Evolutionary conservation across 2,329 filamentous ascomycete genomes (phyloP).

Genomic region (Daldinia sp.): DNA sequence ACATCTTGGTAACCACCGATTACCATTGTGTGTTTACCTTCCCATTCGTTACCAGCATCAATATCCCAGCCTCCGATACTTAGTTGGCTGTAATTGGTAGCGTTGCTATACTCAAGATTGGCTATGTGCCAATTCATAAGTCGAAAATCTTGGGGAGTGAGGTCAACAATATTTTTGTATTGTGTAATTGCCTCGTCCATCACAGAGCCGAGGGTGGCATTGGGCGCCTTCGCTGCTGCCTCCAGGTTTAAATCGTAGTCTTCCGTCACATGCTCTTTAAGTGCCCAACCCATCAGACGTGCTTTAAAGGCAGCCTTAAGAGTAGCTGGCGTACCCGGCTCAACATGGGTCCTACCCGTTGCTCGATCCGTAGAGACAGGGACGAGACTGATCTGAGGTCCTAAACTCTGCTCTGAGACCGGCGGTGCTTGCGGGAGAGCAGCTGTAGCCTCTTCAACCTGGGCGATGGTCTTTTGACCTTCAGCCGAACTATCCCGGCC

Average conservation of each 20-base stretch:
- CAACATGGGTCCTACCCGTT: conserved; percentile 78
- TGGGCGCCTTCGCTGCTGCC: conserved; percentile 69
- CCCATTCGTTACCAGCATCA: conserved; percentile 97
- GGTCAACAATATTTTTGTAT: conserved; percentile 83
- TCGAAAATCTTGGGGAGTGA: conserved; percentile 87
- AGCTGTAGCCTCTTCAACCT: conserved; percentile 77
- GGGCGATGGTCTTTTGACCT: conserved; percentile 76
- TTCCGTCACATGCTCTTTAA: conserved; percentile 73
- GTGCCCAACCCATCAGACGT: conserved; percentile 82
- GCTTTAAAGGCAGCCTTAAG: conserved; percentile 82
- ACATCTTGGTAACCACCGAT: conserved; percentile 94
- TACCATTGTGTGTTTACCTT: conserved; percentile 93
- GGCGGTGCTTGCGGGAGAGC: conserved; percentile 67
- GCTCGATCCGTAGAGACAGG: conserved; percentile 75
- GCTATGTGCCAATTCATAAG: conserved; percentile 98
- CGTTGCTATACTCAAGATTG: conserved; percentile 97
- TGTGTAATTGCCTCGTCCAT: conserved; percentile 92
- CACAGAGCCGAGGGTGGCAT: conserved; percentile 86
- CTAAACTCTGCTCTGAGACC: conserved; percentile 66
- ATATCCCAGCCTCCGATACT: conserved; percentile 96
- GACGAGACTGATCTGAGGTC: conserved; percentile 67
- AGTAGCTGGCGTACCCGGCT: conserved; percentile 75
- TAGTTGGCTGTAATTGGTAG: conserved; percentile 85
- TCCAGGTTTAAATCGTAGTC: conserved; percentile 79
- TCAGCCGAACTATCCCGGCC: conserved; percentile 82